Conservation (phyloP, 768 basidiomycete genomes). For the Agrocybe pediades region DNA sequence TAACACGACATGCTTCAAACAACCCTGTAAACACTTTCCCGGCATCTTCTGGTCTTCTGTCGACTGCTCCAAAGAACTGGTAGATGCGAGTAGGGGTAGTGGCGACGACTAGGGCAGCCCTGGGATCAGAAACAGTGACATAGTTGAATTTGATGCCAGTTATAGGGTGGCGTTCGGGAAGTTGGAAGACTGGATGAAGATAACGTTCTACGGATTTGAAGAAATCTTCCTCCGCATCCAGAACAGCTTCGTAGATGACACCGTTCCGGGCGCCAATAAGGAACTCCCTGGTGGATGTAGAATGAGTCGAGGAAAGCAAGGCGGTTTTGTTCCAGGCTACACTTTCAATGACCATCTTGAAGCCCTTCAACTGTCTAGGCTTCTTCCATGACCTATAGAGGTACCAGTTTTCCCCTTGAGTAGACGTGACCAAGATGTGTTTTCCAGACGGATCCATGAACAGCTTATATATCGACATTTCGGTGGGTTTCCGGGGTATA, state of each 20-base stretch:
- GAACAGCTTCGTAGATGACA: constrained; percentile 82
- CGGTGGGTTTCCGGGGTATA: constrained; percentile 72
- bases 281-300: constrained; percentile 81
- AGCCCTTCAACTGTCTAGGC: constrained; percentile 72
- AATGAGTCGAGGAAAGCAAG: constrained; percentile 61
- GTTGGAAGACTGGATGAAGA: constrained; percentile 68
- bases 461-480: constrained; percentile 77
- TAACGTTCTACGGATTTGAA: constrained; percentile 89
- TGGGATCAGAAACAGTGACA: constrained; percentile 64
- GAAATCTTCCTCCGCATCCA: constrained; percentile 91
- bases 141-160: constrained; percentile 85
- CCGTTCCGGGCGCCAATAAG: constrained; percentile 87
- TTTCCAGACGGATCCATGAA: constrained; percentile 94
- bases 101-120: constrained; percentile 69
- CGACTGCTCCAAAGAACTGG: constrained; percentile 77
- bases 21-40: constrained; percentile 73
- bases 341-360: constrained; percentile 88
- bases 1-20: constrained; percentile 75
- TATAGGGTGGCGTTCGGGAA: constrained; percentile 81
- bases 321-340: constrained; percentile 87
- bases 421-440: constrained; percentile 85
- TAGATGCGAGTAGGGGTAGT: constrained; percentile 90
- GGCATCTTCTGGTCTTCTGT: constrained; percentile 71
- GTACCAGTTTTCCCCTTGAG: constrained; percentile 93
- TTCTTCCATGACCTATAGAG: constrained; percentile 81